Percentiles rank a stretch among this genome's conserved stretches.
Conservation (phyloP, 1,139 yeast genomes). For the Maudiozyma humilis region DNA sequence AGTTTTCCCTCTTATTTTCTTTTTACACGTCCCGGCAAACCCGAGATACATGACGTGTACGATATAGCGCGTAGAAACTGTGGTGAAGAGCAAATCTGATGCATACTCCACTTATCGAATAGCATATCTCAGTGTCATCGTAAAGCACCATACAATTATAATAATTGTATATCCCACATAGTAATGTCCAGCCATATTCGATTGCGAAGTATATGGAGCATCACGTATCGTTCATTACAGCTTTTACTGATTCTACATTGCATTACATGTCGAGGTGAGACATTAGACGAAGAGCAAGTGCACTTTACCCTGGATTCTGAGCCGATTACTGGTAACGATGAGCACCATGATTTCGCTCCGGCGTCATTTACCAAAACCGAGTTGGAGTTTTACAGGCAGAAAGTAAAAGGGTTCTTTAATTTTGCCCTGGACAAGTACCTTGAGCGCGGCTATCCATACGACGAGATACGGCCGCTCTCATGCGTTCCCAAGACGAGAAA, state of each 20-base stretch:
- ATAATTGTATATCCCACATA: too few species aligned
- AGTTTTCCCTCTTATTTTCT: background rate
- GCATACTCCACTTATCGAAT: too few species aligned
- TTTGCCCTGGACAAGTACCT: slow-evolving; percentile 78
- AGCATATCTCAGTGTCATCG: too few species aligned
- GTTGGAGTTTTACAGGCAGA: slow-evolving; percentile 38
- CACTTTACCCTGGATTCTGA: background rate
- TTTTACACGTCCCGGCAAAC: background rate
- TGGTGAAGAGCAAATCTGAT: too few species aligned
- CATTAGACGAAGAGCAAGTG: background rate
- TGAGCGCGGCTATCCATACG: slow-evolving; percentile 67
- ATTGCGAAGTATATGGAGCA: background rate
- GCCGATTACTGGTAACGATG: background rate
- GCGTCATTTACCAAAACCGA: slow-evolving; percentile 44
- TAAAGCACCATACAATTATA: too few species aligned
- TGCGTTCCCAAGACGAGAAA: slow-evolving; percentile 69
- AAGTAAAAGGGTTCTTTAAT: slow-evolving; percentile 51
- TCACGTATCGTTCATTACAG: background rate
- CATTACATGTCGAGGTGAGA: background rate
- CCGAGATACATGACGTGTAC: background rate
- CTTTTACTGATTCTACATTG: background rate
- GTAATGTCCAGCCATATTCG: background rate
- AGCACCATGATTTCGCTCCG: background rate
- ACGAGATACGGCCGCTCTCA: slow-evolving; percentile 68
- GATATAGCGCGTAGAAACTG: too few species aligned